These are phyloP conservation scores for Neurospora cerealis DNA, from an alignment of 495 filamentous ascomycete species.

Conservation along the genomic window DNA sequence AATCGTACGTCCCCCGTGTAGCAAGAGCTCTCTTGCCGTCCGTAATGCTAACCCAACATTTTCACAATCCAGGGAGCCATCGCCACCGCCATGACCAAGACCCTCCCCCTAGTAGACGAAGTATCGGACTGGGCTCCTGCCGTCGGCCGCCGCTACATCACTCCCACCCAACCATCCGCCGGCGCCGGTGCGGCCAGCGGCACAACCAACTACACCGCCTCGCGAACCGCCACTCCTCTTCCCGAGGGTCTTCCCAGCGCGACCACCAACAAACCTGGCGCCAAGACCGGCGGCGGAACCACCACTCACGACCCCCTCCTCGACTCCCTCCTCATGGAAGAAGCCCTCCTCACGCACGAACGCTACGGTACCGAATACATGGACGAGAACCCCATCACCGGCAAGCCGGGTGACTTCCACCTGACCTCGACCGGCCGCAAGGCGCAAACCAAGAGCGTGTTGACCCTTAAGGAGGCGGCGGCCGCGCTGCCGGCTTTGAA, in stretches of 20 bases:
- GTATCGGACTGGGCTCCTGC: constrained; percentile 66
- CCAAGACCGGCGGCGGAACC: constrained; percentile 10
- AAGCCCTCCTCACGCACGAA: constrained; percentile 55
- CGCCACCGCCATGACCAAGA: constrained; percentile 57
- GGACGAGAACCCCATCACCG: constrained; percentile 83
- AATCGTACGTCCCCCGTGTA: constrained; percentile 44
- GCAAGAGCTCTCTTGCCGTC: background rate
- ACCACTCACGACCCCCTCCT: constrained; percentile 24
- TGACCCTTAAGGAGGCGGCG: background rate
- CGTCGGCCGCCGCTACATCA: constrained; percentile 59
- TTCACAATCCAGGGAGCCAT: constrained; percentile 34
- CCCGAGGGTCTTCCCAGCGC: constrained; percentile 37
- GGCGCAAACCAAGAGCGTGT: constrained; percentile 16
- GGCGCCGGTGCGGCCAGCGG: constrained; percentile 5
- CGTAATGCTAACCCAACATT: background rate
- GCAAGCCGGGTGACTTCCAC: constrained; percentile 79
- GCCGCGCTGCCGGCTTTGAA: constrained; percentile 22
- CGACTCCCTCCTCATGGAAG: constrained; percentile 49
- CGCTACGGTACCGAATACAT: constrained; percentile 70
- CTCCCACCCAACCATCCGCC: constrained; percentile 31
- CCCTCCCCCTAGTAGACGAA: constrained; percentile 43
- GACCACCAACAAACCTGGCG: constrained; percentile 51
- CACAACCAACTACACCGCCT: constrained; percentile 23
- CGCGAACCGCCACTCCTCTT: constrained; percentile 7
- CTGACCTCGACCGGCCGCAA: constrained; percentile 52